Percentiles rank a stretch among this genome's conserved stretches.
Evolutionary conservation across 2,329 filamentous ascomycete genomes (phyloP).

Genomic region (Colletotrichum sublineola): DNA sequence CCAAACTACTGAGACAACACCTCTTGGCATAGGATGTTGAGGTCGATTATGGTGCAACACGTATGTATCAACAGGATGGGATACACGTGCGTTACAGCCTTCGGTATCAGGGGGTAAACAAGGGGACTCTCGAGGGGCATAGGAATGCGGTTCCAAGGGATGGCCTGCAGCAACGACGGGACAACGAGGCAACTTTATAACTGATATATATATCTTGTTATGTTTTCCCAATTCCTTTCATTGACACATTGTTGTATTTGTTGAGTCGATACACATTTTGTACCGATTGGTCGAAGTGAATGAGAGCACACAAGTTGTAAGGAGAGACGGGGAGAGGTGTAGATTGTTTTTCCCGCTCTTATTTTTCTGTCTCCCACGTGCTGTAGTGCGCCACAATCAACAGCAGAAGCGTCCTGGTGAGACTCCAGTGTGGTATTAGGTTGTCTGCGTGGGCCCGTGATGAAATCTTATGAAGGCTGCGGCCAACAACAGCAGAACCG

Average conservation of each 20-base stretch:
- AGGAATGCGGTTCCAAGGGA: conserved; percentile 20
- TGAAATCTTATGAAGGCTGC: not conserved
- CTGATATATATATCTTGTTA: too few relatives aligned
- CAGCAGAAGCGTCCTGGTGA: too few relatives aligned
- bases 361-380: not conserved
- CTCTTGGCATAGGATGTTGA: conserved; percentile 6
- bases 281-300: not conserved
- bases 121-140: not conserved
- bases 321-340: not conserved
- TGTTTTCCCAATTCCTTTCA: not conserved
- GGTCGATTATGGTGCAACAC: not conserved
- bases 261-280: not conserved
- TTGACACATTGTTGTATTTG: not conserved
- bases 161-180: not conserved
- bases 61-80: not conserved
- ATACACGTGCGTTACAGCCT: not conserved
- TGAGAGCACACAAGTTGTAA: not conserved
- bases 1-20: conserved; percentile 7
- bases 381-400: not conserved
- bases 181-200: not conserved
- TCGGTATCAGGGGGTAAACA: not conserved
- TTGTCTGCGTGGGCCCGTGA: not conserved
- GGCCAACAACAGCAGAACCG: not conserved
- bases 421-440: not conserved
- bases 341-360: too few relatives aligned